Evolutionary conservation across 1,284 basidiomycete species (phyloP).

Genomic region (Psilocybe mexicana): DNA sequence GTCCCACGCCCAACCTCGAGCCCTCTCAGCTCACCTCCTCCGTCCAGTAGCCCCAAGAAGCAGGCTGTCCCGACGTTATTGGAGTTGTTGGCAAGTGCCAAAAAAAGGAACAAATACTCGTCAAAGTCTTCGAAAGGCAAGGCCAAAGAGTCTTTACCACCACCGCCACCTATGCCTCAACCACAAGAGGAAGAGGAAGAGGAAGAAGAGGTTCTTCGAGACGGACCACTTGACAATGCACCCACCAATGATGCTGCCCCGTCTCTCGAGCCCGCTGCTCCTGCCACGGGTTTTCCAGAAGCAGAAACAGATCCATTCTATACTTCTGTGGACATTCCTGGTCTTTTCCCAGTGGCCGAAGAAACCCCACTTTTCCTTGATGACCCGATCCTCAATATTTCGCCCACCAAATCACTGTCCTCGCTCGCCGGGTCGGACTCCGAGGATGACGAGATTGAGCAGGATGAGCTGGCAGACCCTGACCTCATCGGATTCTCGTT

Average conservation of each 20-base stretch:
- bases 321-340: too few relatives aligned
- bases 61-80: slow-evolving; percentile 20
- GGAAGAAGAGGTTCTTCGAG: not conserved
- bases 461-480: not conserved
- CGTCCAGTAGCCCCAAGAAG: slow-evolving; percentile 9
- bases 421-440: slow-evolving; percentile 19
- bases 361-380: not conserved
- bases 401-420: not conserved
- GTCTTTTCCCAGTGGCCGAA: not conserved
- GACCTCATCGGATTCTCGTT: slow-evolving; percentile 15
- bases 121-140: slow-evolving; percentile 2
- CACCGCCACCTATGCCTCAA: not conserved
- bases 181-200: not conserved
- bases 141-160: not conserved
- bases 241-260: too few relatives aligned
- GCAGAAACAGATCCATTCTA: too few relatives aligned
- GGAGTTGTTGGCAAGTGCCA: slow-evolving; percentile 24
- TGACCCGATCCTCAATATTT: not conserved
- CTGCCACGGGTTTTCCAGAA: too few relatives aligned
- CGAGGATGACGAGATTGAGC: slow-evolving; percentile 13
- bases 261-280: too few relatives aligned
- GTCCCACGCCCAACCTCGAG: not conserved
- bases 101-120: slow-evolving; percentile 12
- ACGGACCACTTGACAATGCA: not conserved
- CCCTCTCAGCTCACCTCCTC: not conserved